Evolutionary conservation across 2,329 filamentous ascomycete genomes (phyloP).

Genomic region (Exophiala calicioides): DNA sequence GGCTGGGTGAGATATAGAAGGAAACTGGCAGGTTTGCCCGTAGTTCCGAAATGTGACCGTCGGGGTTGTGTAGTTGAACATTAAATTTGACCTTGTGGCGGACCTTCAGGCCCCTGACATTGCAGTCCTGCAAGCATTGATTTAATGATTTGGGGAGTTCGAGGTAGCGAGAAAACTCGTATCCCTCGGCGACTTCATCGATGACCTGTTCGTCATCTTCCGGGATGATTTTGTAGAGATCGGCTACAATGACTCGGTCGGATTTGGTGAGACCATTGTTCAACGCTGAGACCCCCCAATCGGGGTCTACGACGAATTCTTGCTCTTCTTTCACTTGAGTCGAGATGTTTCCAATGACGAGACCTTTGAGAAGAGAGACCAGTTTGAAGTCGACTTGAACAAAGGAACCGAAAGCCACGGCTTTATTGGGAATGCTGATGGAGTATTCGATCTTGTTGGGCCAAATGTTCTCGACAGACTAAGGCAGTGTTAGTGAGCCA

Average conservation of each 20-base stretch:
- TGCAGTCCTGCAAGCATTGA: conserved; percentile 84
- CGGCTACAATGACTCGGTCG: conserved; percentile 64
- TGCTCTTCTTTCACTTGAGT: conserved; percentile 78
- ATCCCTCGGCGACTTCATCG: conserved; percentile 63
- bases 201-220: conserved; percentile 57
- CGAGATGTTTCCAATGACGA: conserved; percentile 79
- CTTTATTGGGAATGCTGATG: conserved; percentile 89
- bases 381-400: conserved; percentile 84
- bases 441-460: conserved; percentile 97
- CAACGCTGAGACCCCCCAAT: conserved; percentile 39
- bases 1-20: conserved; percentile 92
- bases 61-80: conserved; percentile 88
- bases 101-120: conserved; percentile 85
- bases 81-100: conserved; percentile 90
- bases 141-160: conserved; percentile 79
- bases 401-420: conserved; percentile 86
- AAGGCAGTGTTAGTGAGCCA: conserved; percentile 2
- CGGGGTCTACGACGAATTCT: conserved; percentile 60
- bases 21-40: conserved; percentile 87
- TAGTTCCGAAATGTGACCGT: conserved; percentile 83
- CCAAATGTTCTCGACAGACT: conserved; percentile 93
- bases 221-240: conserved; percentile 70
- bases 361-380: conserved; percentile 82
- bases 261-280: conserved; percentile 50
- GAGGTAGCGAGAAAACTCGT: conserved; percentile 59